Conservation (phyloP, 306 rosid species). For the Prunus padus region DNA sequence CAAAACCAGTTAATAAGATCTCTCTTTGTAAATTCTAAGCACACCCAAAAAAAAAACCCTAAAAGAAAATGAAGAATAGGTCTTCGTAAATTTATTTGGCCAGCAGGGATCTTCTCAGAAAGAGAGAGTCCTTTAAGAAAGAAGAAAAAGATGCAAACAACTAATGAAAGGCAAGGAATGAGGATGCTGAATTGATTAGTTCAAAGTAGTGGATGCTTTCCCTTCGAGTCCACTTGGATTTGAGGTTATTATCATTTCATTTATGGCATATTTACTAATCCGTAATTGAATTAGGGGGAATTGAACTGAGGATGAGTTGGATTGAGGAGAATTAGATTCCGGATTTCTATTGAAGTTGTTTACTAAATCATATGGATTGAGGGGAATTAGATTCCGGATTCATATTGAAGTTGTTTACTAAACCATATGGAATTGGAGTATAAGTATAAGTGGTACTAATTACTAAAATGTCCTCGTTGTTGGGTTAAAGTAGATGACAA, state of each 20-base stretch:
- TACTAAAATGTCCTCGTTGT: too few species aligned
- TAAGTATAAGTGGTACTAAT: too few species aligned
- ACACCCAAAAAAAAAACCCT: not conserved
- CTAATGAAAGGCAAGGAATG: not conserved
- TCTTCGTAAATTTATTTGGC: not conserved
- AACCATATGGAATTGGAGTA: too few species aligned
- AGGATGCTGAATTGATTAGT: constrained; percentile 8
- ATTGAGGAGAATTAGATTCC: too few species aligned
- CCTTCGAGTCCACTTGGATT: constrained; percentile 9
- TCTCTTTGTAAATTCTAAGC: constrained; percentile 4
- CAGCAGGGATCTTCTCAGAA: not conserved
- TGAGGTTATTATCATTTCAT: not conserved
- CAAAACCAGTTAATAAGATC: constrained; percentile 4
- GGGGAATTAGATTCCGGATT: too few species aligned
- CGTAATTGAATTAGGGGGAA: too few species aligned
- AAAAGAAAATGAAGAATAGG: not conserved
- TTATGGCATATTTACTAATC: too few species aligned
- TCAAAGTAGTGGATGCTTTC: not conserved
- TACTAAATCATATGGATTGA: too few species aligned
- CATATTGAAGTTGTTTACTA: too few species aligned
- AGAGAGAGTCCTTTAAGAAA: not conserved
- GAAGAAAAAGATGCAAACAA: constrained; percentile 11
- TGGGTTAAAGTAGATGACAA: too few species aligned
- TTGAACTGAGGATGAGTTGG: too few species aligned
- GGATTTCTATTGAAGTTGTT: too few species aligned